A percentile compares a stretch with the other conserved stretches of the same genome.
These are phyloP conservation scores for Chondrostereum purpureum DNA, from an alignment of 1,284 basidiomycete genomes.

Conservation along the genomic window DNA sequence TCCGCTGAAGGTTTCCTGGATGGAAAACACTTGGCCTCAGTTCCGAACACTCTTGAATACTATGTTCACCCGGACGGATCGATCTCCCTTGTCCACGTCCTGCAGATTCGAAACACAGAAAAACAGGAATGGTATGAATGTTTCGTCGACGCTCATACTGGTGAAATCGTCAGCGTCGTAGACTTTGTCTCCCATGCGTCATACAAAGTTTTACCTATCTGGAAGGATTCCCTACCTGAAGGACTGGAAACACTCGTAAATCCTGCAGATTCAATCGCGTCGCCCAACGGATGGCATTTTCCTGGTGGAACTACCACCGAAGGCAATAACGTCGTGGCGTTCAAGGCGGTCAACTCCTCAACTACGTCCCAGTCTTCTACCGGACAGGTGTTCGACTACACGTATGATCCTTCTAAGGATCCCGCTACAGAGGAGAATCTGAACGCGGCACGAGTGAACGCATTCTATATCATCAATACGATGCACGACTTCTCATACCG, in stretches of 20 bases:
- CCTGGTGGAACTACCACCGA: conserved; percentile 13
- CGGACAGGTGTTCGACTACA: conserved; percentile 28
- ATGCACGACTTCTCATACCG: conserved; percentile 45
- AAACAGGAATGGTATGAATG: conserved; percentile 55
- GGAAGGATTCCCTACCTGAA: conserved; percentile 23
- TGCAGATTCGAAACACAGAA: conserved; percentile 46
- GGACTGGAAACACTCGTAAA: conserved; percentile 28
- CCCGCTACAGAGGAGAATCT: conserved; percentile 27
- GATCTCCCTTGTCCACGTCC: conserved; percentile 39
- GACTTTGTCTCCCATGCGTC: conserved; percentile 46
- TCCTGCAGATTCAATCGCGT: conserved; percentile 25
- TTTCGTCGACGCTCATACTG: conserved; percentile 53
- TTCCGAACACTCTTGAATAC: conserved; percentile 30
- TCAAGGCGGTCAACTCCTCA: conserved; percentile 23
- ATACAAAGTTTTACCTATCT: conserved; percentile 31
- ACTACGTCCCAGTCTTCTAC: conserved; percentile 14
- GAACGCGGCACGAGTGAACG: conserved; percentile 41
- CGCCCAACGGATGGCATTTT: conserved; percentile 15
- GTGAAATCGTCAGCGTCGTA: conserved; percentile 44
- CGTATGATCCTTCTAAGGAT: conserved; percentile 21
- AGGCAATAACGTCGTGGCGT: conserved; percentile 29
- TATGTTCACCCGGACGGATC: conserved; percentile 37
- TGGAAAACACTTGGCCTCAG: conserved; percentile 26
- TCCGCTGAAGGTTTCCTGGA: conserved; percentile 23
- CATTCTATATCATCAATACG: conserved; percentile 45